phyloP scores from a whole-genome alignment of 352 stramenopile genomes.

The Globisporangium lucens region DNA sequence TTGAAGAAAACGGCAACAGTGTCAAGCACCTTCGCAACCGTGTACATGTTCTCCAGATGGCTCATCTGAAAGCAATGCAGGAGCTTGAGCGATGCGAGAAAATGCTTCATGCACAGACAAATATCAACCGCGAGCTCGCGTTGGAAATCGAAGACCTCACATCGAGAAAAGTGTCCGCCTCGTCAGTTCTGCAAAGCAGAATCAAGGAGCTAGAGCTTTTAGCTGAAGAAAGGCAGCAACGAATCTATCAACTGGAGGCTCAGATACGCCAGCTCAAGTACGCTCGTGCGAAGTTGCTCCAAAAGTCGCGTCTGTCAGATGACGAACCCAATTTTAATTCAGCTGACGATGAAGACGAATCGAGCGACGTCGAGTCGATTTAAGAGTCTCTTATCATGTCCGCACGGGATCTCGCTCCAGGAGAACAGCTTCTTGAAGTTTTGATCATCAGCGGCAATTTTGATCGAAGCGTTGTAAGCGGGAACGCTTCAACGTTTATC shows the following conservation, averaged over 20 bases:
- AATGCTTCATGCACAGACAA: constrained; percentile 94
- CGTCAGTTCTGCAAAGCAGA: constrained; percentile 68
- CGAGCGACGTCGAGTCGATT: constrained; percentile 47
- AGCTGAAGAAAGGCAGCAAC: constrained; percentile 75
- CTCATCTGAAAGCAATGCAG: constrained; percentile 87
- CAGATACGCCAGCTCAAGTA: constrained; percentile 88
- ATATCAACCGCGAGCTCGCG: constrained; percentile 92
- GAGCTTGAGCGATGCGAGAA: constrained; percentile 92
- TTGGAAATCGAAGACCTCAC: constrained; percentile 90
- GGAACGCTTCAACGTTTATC: constrained; percentile 86
- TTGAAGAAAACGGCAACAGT: constrained; percentile 24
- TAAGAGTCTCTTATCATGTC: constrained; percentile 69
- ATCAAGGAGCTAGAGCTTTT: constrained; percentile 86
- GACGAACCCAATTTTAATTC: constrained; percentile 22
- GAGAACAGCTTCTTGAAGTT: constrained; percentile 92
- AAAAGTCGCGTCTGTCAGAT: constrained; percentile 24
- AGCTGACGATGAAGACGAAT: constrained; percentile 44
- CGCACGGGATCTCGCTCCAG: constrained; percentile 55
- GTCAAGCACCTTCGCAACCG: constrained; percentile 69
- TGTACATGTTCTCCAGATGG: constrained; percentile 87
- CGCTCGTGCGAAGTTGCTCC: constrained; percentile 45
- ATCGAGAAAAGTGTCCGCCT: constrained; percentile 62
- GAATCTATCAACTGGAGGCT: constrained; percentile 82
- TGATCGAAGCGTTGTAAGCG: constrained; percentile 57
- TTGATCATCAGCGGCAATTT: constrained; percentile 78